Conservation (phyloP, 495 filamentous ascomycete genomes). For the Penicillium soppii region DNA sequence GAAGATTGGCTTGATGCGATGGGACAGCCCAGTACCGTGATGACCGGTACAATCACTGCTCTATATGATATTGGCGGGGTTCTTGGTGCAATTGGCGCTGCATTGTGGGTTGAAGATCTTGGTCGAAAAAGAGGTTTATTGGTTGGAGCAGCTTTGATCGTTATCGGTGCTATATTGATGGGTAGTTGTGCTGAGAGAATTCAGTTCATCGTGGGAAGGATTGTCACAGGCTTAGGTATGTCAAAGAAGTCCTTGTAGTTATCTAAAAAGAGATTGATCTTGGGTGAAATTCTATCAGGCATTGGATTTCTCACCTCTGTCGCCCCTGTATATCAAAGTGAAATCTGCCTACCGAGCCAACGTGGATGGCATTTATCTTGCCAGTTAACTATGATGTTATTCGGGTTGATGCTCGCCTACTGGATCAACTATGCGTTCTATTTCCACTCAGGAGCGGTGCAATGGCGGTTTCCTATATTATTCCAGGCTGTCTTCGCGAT, state of each 20-base stretch:
- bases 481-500: conserved; percentile 49
- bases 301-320: conserved; percentile 31
- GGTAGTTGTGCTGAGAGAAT: conserved; percentile 40
- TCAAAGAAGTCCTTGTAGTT: neutral
- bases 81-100: conserved; percentile 47
- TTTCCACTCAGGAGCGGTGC: conserved; percentile 37
- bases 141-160: conserved; percentile 47
- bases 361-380: conserved; percentile 31
- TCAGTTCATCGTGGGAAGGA: conserved; percentile 27
- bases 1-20: conserved; percentile 18
- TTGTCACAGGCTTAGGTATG: conserved; percentile 39
- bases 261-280: neutral
- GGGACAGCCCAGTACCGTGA: conserved; percentile 15
- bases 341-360: conserved; percentile 23
- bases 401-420: conserved; percentile 28
- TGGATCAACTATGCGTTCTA: conserved; percentile 47
- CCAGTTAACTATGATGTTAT: conserved; percentile 28
- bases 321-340: conserved; percentile 34
- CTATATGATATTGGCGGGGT: conserved; percentile 56
- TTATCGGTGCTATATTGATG: conserved; percentile 51
- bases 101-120: conserved; percentile 48
- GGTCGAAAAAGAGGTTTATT: conserved; percentile 51
- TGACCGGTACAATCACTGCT: conserved; percentile 38
- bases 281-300: too few relatives aligned
- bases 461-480: conserved; percentile 50